Evolutionary conservation across 2,329 filamentous ascomycete species (phyloP), one percentile per base, ranked within the genome.

Genomic region (Didymella sp.): DNA sequence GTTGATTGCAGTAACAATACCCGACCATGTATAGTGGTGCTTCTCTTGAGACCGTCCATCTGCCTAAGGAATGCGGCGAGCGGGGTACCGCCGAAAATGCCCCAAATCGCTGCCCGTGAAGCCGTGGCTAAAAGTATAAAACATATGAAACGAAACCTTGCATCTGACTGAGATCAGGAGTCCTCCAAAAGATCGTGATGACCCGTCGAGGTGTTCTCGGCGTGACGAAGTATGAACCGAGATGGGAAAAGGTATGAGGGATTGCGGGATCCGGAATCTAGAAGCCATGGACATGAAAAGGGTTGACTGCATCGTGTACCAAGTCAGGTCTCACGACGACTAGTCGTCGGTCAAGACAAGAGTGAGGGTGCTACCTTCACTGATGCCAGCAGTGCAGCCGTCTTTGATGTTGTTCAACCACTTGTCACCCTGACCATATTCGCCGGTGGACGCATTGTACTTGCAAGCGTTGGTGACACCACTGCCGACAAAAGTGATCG

Each of bases 401-500:
- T 58, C 56, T 60, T 79, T 81, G 58, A 77, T 73, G 62, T 79
- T 82, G 56, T 77, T 73, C 24, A 60, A 58, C 59, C 71, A 72
- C 54, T 79, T 78, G 27, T 73, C 73, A 22, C 76, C 80, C 56
- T 78, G 77, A 68, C 82, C 84, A 80, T 88, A 95, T 60, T 80
- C 67, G 54, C 89, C 88, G 60, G 86, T 80, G 62, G 84, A 79
- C 71, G 89, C 89, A 63, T 83, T 85, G 84, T 91, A 96, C 46
- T 73, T 78, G 51, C 71, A 72, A 6, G 66, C 59, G 45, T 81
- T 82, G 56, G 74, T 79, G 40, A 86, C 74, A 62, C 79, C 76
- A 57, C 91, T 88, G 52, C 91, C 92, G 72, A 67, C 80, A 65
- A 97, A 89, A 69, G 88, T 85, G 72, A 97, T 86, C 73, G 89